A percentile compares a stretch with the other conserved stretches of the same genome.
phyloP scores from a whole-genome alignment of 2,329 filamentous ascomycete genomes.

The Stagonosporopsis cucurbitacearum region DNA sequence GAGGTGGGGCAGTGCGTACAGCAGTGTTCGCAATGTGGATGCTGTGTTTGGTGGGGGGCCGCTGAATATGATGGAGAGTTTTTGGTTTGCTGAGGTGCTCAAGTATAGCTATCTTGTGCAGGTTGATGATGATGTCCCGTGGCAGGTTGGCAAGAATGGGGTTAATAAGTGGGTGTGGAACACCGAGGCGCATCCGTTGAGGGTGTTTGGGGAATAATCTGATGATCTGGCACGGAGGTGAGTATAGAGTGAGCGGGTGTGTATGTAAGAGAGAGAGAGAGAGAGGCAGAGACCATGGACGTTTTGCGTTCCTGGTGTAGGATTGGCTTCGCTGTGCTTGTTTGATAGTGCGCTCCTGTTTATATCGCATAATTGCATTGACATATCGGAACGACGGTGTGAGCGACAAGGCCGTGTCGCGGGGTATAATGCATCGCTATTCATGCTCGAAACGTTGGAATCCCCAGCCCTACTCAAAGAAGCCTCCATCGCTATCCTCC shows the following conservation, averaged over 20 bases:
- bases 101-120: conserved; percentile 82
- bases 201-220: conserved; percentile 48
- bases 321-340: background rate
- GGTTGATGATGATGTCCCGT: conserved; percentile 64
- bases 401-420: conserved; percentile 1
- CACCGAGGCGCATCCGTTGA: conserved; percentile 69
- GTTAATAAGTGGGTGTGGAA: conserved; percentile 67
- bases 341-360: background rate
- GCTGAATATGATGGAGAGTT: conserved; percentile 80
- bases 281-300: background rate
- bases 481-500: conserved; percentile 48
- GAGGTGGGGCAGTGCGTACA: conserved; percentile 70
- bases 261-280: background rate
- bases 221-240: no score
- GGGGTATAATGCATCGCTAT: conserved; percentile 24
- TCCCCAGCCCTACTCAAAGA: conserved; percentile 41
- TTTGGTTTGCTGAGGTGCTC: conserved; percentile 85
- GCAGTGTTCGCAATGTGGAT: conserved; percentile 71
- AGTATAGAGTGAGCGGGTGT: background rate
- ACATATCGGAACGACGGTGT: background rate
- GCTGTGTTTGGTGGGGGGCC: conserved; percentile 64
- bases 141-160: conserved; percentile 60
- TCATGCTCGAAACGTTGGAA: background rate
- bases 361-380: background rate
- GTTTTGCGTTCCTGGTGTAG: background rate